Evolutionary conservation across 805 yeast genomes (phyloP).

Genomic region (Metschnikowia picachoensis): DNA sequence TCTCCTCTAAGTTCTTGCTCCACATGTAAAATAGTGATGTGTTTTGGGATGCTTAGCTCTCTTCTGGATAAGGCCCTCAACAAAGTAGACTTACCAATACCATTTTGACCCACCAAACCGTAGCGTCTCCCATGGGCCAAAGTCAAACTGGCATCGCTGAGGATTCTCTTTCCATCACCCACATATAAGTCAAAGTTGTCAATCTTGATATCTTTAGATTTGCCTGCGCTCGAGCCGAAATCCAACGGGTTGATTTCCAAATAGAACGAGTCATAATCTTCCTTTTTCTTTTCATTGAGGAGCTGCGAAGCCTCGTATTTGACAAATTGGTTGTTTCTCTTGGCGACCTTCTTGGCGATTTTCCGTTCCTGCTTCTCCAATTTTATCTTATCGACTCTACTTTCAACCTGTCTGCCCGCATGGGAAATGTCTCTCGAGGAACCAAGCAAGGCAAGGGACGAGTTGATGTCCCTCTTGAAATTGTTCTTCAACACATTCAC

Average conservation of each 20-base stretch:
- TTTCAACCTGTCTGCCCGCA: constrained; percentile 86
- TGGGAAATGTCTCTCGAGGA: constrained; percentile 85
- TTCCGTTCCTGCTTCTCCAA: constrained; percentile 96
- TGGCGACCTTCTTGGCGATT: constrained; percentile 95
- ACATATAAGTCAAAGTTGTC: constrained; percentile 93
- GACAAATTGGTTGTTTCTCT: constrained; percentile 78
- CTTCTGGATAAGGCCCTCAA: constrained; percentile 88
- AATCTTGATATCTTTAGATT: constrained; percentile 92
- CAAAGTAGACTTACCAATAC: constrained; percentile 98
- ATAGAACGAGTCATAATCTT: constrained; percentile 92
- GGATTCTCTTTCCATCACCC: constrained; percentile 91
- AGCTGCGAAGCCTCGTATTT: constrained; percentile 92
- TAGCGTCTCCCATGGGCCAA: constrained; percentile 90
- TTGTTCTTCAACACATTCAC: constrained; percentile 62
- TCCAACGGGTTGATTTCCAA: constrained; percentile 94
- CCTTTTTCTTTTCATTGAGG: constrained; percentile 57
- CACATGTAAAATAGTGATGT: constrained; percentile 91
- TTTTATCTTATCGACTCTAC: constrained; percentile 93
- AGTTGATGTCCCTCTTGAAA: constrained; percentile 65
- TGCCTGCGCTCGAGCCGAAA: constrained; percentile 77
- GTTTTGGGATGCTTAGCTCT: constrained; percentile 91
- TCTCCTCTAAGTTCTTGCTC: constrained; percentile 97
- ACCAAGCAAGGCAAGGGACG: constrained; percentile 72
- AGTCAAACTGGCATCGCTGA: constrained; percentile 82
- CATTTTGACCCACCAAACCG: constrained; percentile 97